Evolutionary conservation across 495 filamentous ascomycete genomes (phyloP).

Genomic region (Talaromyces adpressus): DNA sequence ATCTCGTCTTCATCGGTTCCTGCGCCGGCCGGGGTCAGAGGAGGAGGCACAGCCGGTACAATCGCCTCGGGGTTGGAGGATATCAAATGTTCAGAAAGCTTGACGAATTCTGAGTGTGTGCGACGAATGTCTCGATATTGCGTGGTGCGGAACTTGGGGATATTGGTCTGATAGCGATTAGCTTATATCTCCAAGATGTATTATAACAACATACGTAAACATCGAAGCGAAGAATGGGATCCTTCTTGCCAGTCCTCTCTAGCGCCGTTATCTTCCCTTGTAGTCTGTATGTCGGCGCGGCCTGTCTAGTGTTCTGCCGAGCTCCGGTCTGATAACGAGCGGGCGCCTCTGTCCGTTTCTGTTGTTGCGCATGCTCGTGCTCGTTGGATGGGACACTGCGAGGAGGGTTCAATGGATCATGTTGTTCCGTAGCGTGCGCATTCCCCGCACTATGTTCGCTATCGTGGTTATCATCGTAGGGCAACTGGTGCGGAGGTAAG

Average conservation of each 20-base stretch:
- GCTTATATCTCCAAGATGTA: constrained; percentile 7
- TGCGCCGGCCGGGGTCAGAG: constrained; percentile 85
- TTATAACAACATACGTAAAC: constrained; percentile 65
- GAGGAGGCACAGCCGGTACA: constrained; percentile 92
- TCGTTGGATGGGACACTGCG: constrained; percentile 37
- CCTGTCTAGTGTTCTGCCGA: constrained; percentile 32
- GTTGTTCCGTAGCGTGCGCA: constrained; percentile 15
- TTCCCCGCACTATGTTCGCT: constrained; percentile 13
- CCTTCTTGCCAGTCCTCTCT: constrained; percentile 89
- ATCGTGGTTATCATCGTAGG: constrained; percentile 28
- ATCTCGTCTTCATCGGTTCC: constrained; percentile 96
- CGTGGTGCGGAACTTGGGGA: constrained; percentile 93
- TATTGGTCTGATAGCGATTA: constrained; percentile 68
- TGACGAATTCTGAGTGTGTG: constrained; percentile 90
- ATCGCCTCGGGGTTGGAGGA: constrained; percentile 93
- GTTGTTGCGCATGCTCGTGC: constrained; percentile 30
- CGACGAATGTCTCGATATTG: constrained; percentile 96
- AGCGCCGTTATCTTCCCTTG: constrained; percentile 91
- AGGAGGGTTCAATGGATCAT: constrained; percentile 34
- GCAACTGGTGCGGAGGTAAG: constrained; percentile 32
- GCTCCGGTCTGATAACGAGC: constrained; percentile 40
- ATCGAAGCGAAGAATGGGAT: constrained; percentile 91
- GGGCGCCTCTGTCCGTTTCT: constrained; percentile 42
- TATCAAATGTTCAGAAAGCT: constrained; percentile 89
- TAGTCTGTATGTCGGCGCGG: constrained; percentile 69